Evolutionary conservation across 352 stramenopile genomes (phyloP), one percentile per base, ranked within the genome.

Genomic region (Thraustochytrium striatum): DNA sequence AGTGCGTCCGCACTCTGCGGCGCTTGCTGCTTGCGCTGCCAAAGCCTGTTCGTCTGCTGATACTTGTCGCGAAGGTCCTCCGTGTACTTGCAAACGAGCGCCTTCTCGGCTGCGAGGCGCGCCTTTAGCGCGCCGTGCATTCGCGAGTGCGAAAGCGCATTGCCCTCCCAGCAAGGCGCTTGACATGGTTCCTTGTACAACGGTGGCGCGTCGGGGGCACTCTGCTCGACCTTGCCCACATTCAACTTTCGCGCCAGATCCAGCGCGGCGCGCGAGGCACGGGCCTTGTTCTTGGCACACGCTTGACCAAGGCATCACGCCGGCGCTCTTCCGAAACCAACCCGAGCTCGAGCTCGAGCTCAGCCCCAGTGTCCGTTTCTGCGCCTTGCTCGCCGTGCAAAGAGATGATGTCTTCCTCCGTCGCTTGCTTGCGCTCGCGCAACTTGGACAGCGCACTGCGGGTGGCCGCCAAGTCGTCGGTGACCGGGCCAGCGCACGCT

Each of bases 141-240:
- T 13, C 65, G 65, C 21, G 38, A 19, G n/a, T 53, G 50, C 7
- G 32, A 32, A 13, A 44, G 2, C 19, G 25, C 65, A 2, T 75
- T 75, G 8, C 21, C 44, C 3, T 72, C 52, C 65, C 65, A 75
- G 5, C 65, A 75, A 5, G 65, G 65, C 5, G 65, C 65, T n/a
- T 75, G 39, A 11, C 39, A 16, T 2, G 65, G 65, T 9, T 30
- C 44, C 28, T 41, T 75, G 65, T 75, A 75, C 41, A 75, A n/a
- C 16, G 65, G 65, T 3, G 65, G 43, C 0, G 30, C 39, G 11
- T 30, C n/a, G n/a, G 39, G 21, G 35, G 21, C 33, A n/a, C 30
- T 13, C 0, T 75, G 3, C 30, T 58, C 9, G 16, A 41, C 65
- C 33, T 75, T 36, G 19, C 65, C 28, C 33, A 36, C 43, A 41